These are phyloP conservation scores for Cutaneotrichosporon sp. DNA, from an alignment of 1,284 basidiomycete species.

Conservation along the genomic window DNA sequence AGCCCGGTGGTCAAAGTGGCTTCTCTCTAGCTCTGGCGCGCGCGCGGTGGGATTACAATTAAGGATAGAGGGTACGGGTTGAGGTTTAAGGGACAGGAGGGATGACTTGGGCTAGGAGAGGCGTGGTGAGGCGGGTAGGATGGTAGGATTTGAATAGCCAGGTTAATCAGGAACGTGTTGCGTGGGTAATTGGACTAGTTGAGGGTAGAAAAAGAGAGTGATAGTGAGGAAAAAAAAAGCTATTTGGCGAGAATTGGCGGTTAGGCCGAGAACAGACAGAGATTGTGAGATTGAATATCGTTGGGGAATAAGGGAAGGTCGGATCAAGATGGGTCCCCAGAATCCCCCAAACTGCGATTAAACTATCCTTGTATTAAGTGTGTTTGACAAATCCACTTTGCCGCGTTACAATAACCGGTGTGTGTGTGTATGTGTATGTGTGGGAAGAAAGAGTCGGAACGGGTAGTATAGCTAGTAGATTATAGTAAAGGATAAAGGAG, in stretches of 20 bases:
- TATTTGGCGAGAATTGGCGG: background rate
- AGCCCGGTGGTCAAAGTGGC: background rate
- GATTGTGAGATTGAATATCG: background rate
- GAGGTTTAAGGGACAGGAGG: background rate
- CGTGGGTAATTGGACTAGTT: background rate
- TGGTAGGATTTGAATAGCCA: background rate
- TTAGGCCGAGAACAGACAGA: no score
- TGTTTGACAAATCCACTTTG: background rate
- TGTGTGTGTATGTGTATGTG: background rate
- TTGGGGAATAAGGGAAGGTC: slow-evolving; percentile 6
- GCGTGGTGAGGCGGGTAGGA: background rate
- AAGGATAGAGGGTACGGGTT: no score
- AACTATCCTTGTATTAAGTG: background rate
- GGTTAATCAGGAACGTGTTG: background rate
- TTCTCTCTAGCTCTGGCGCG: background rate
- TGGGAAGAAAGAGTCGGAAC: background rate
- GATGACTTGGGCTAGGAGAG: background rate
- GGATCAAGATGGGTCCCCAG: slow-evolving; percentile 10
- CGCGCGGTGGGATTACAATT: no score
- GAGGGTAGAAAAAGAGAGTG: background rate
- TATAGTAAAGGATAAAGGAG: background rate
- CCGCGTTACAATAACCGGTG: background rate
- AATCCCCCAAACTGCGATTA: background rate
- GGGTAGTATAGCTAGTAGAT: background rate
- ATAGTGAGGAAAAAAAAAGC: background rate